Evolutionary conservation across 73 alveolate species (phyloP), one percentile per base, ranked within the genome.

Genomic region (Tetrahymena borealis): DNA sequence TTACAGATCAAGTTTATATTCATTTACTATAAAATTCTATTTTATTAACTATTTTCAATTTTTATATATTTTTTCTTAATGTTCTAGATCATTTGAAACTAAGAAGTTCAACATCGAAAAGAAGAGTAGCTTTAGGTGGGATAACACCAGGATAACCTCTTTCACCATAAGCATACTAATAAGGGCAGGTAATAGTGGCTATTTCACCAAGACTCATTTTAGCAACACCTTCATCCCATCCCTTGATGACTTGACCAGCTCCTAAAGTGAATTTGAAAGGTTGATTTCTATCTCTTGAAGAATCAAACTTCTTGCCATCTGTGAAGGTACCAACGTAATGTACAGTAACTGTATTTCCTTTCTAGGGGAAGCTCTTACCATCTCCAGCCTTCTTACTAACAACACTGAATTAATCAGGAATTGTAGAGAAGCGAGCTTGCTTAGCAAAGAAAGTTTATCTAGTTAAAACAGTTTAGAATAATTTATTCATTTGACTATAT

Each of bases 181-280:
- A 98, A 36, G 99, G 96, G 91, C 99, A 95, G 18, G 97, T 94
- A 43, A 98, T 91, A 78, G 91, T 93, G 90, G 98, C 98, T 41
- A 94, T 96, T 95, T 98, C 96, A 12, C 99, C 99, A 40, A 91
- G 93, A 36, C 98, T 94, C 97, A 98, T 91, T 91, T 98, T 78
- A 28, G 96, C 97, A 11, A 98, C 97, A 36, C 99, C 98, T 94
- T 97, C 98, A 90, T 98, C 99, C 99, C 99, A 98, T 33, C 99
- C 99, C 79, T 96, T 94, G 79, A 98, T 98, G 33, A 98, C 99
- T 91, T 98, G 97, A n/a, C 99, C 99, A 13, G 94, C 98, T 38
- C 99, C 99, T 37, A 98, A 90, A 15, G 90, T 91, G 85, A 98
- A 98, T 60, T 77, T 79, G 93, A 98, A 97, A 18, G 98, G 99